Evolutionary conservation across 1,284 basidiomycete species (phyloP).

Genomic region (Tilletia indica): DNA sequence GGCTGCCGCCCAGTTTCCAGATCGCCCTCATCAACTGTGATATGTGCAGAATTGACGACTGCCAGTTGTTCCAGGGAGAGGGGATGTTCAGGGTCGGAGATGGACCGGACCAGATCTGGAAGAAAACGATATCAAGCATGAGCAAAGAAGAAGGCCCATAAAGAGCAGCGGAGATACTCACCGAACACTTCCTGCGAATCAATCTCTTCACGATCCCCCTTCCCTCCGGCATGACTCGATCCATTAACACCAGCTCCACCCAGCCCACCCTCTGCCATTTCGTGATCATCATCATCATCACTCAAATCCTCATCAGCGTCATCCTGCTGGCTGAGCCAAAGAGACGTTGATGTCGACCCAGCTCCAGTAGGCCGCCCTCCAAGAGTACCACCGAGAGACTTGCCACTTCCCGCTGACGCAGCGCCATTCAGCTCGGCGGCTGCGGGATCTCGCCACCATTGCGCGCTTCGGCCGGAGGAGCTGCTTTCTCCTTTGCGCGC

Average conservation of each 20-base stretch:
- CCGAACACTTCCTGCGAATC: conserved; percentile 47
- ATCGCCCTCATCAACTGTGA: conserved; percentile 64
- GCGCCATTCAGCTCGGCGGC: conserved; percentile 8
- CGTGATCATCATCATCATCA: conserved; percentile 22
- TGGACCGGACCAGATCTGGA: conserved; percentile 76
- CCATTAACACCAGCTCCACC: conserved; percentile 10
- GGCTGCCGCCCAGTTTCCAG: conserved; percentile 51
- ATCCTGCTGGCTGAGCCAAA: conserved; percentile 18
- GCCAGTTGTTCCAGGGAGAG: conserved; percentile 91
- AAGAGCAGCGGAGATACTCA: conserved; percentile 10
- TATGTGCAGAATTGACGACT: conserved; percentile 86
- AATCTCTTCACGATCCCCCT: conserved; percentile 18
- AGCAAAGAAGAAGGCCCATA: neutral
- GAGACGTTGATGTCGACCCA: conserved; percentile 18
- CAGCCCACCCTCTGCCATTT: neutral
- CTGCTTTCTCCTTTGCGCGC: conserved; percentile 28
- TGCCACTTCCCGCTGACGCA: conserved; percentile 2
- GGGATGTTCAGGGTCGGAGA: conserved; percentile 95
- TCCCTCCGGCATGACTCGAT: neutral
- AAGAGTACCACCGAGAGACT: neutral
- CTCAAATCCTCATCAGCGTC: neutral
- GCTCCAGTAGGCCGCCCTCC: neutral
- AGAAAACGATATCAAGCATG: conserved; percentile 9
- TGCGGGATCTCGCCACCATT: conserved; percentile 48
- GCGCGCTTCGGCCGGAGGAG: conserved; percentile 33